A percentile compares a stretch with the other conserved stretches of the same genome.
These are phyloP conservation scores for Phytophthora niederhauseri DNA, from an alignment of 352 stramenopile genomes.

Conservation along the genomic window DNA sequence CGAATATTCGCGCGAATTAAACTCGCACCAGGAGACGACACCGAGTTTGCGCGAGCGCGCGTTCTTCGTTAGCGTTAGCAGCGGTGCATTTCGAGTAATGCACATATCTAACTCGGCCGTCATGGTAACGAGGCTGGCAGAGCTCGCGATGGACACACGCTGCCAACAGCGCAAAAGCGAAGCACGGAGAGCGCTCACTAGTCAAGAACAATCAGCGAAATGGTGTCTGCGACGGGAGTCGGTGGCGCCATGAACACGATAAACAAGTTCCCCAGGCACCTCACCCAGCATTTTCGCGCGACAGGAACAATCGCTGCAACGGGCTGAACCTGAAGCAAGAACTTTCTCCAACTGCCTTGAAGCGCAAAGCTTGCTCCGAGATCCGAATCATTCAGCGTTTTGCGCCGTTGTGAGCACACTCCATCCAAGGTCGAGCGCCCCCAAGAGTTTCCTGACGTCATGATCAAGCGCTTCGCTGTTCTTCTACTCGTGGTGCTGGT, in stretches of 20 bases:
- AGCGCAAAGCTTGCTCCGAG: not conserved
- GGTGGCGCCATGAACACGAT: not conserved
- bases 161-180: not conserved
- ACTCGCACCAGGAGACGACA: not conserved
- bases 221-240: not conserved
- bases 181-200: not conserved
- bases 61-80: too few relatives aligned
- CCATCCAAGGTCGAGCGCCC: slow-evolving; percentile 5
- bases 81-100: not conserved
- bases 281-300: not conserved
- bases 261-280: not conserved
- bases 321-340: slow-evolving; percentile 11
- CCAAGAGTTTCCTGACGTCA: slow-evolving; percentile 6
- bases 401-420: slow-evolving; percentile 22
- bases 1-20: not conserved
- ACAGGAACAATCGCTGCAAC: slow-evolving; percentile 8
- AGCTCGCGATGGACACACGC: too few relatives aligned
- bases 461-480: slow-evolving; percentile 36
- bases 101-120: too few relatives aligned
- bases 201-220: not conserved
- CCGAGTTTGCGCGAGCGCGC: not conserved
- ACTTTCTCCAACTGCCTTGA: slow-evolving; percentile 23
- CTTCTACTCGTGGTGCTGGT: slow-evolving; percentile 34
- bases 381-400: slow-evolving; percentile 30
- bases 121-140: too few relatives aligned